These are phyloP conservation scores for Blumeria graminis DNA, from an alignment of 2,329 filamentous ascomycete genomes.

Conservation along the genomic window DNA sequence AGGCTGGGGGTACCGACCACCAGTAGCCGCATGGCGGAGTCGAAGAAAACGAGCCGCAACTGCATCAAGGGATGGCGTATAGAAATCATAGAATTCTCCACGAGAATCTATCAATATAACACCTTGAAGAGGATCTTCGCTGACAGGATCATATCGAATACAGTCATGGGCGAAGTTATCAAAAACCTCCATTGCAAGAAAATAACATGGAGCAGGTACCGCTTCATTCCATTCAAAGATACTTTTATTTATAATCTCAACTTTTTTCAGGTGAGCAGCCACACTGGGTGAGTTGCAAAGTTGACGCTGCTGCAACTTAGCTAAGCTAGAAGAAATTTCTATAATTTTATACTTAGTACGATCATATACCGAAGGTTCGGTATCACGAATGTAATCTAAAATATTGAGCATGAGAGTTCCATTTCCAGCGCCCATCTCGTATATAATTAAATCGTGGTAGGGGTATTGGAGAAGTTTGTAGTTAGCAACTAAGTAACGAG, in stretches of 20 bases:
- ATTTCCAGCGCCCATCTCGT: constrained; percentile 95
- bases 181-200: constrained; percentile 92
- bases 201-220: constrained; percentile 87
- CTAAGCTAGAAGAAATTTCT: constrained; percentile 71
- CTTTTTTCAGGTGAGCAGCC: constrained; percentile 56
- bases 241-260: constrained; percentile 83
- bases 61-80: constrained; percentile 57
- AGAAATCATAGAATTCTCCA: constrained; percentile 92
- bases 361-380: constrained; percentile 77
- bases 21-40: constrained; percentile 56
- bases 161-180: constrained; percentile 96
- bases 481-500: constrained; percentile 85
- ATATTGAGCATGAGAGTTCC: constrained; percentile 97
- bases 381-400: constrained; percentile 77
- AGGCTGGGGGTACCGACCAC: constrained; percentile 32
- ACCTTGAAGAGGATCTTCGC: constrained; percentile 66
- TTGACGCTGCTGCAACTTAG: constrained; percentile 49
- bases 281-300: constrained; percentile 40
- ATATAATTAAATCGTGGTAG: constrained; percentile 91
- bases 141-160: constrained; percentile 67
- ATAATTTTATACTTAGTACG: constrained; percentile 89
- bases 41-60: constrained; percentile 61
- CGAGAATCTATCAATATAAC: constrained; percentile 62
- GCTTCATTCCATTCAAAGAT: constrained; percentile 84
- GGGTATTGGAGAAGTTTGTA: constrained; percentile 88